A percentile compares a stretch with the other conserved stretches of the same genome.
Conservation (phyloP, 2,329 filamentous ascomycete species). For the Phialemonium atrogriseum region DNA sequence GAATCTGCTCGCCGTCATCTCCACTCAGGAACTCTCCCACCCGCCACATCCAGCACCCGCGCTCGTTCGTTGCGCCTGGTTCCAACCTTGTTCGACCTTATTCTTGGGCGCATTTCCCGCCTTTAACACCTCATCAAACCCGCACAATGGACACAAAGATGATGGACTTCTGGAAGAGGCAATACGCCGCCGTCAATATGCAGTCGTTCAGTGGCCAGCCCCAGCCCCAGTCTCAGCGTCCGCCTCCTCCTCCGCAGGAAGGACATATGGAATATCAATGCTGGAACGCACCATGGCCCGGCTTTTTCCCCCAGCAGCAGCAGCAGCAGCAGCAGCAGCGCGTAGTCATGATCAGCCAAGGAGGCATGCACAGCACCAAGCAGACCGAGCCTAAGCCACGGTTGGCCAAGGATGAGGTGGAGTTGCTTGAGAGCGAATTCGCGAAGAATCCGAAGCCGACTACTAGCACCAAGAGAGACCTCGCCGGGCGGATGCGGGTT, state of each 20-base stretch:
- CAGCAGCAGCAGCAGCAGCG: conserved; percentile 14
- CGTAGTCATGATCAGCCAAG: conserved; percentile 14
- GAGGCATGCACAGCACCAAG: conserved; percentile 14
- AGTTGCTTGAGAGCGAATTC: conserved; percentile 52
- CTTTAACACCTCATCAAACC: not conserved
- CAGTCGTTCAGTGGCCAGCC: conserved; percentile 10
- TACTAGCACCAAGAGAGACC: conserved; percentile 50
- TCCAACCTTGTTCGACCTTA: too few species aligned
- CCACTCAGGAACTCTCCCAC: too few species aligned
- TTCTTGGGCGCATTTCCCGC: too few species aligned
- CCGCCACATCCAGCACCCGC: too few species aligned
- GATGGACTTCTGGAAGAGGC: conserved; percentile 14
- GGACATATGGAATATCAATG: too few species aligned
- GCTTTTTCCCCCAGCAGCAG: too few species aligned
- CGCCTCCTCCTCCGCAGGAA: too few species aligned
- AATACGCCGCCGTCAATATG: conserved; percentile 10
- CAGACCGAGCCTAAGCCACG: conserved; percentile 39
- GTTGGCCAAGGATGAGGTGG: conserved; percentile 51
- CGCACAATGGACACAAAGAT: conserved; percentile 15
- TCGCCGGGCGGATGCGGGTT: conserved; percentile 54
- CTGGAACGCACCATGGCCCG: too few species aligned
- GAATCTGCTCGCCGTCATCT: too few species aligned
- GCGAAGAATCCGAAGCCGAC: conserved; percentile 57
- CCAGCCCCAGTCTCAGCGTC: too few species aligned
- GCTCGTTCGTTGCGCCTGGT: too few species aligned